Evolutionary conservation across 176 grass and related monocot species (phyloP).

Genomic region (Ananas comosus): DNA sequence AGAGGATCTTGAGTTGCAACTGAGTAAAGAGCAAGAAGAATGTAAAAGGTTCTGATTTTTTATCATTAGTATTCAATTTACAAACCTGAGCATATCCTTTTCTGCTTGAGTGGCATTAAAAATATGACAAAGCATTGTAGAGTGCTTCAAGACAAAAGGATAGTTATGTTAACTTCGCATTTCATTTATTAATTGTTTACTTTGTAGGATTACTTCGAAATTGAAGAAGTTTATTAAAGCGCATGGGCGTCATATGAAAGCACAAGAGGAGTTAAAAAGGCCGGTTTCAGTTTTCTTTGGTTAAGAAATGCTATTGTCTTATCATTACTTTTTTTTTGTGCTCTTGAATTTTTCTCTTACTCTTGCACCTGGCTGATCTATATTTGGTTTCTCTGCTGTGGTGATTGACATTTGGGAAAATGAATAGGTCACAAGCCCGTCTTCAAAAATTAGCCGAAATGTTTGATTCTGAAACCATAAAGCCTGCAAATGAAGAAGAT

Average conservation of each 20-base stretch:
- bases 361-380: background rate
- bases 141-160: background rate
- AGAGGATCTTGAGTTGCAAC: slow-evolving; percentile 56
- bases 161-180: background rate
- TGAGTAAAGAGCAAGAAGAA: slow-evolving; percentile 50
- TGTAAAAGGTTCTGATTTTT: slow-evolving; percentile 50
- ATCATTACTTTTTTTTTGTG: no score
- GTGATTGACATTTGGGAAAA: slow-evolving; percentile 9
- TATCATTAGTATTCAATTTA: background rate
- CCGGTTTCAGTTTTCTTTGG: slow-evolving; percentile 24
- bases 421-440: slow-evolving; percentile 57
- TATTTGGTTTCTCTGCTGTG: slow-evolving; percentile 11
- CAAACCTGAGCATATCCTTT: background rate
- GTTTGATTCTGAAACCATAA: slow-evolving; percentile 51
- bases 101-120: background rate
- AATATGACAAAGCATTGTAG: background rate
- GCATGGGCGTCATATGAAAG: slow-evolving; percentile 57
- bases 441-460: slow-evolving; percentile 58
- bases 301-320: slow-evolving; percentile 6
- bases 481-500: slow-evolving; percentile 44
- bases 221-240: slow-evolving; percentile 66
- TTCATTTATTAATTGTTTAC: background rate
- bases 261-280: slow-evolving; percentile 75
- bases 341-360: background rate
- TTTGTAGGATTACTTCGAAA: slow-evolving; percentile 62